phyloP scores from a whole-genome alignment of 441 rosid genomes.

The Theobroma grandiflorum region DNA sequence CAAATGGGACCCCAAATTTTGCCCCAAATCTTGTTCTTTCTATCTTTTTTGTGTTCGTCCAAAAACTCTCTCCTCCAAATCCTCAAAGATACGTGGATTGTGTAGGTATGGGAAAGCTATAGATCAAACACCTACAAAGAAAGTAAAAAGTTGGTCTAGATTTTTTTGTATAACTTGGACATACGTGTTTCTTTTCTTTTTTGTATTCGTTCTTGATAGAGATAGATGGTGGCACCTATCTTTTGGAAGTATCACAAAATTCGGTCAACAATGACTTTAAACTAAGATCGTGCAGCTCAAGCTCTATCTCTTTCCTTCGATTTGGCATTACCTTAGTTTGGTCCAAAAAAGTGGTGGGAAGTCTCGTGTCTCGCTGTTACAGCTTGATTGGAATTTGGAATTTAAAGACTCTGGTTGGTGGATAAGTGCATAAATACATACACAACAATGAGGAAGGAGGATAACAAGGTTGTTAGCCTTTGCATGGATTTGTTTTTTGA shows the following conservation, averaged over 20 bases:
- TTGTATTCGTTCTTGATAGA: neutral
- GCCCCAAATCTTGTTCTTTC: conserved; percentile 20
- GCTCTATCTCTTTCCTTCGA: neutral
- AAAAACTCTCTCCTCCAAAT: neutral
- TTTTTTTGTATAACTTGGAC: too few relatives aligned
- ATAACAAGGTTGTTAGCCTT: too few relatives aligned
- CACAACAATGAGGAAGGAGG: neutral
- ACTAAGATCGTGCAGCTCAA: neutral
- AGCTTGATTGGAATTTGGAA: neutral
- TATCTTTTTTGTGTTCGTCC: neutral
- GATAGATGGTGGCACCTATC: neutral
- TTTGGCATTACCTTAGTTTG: conserved; percentile 5
- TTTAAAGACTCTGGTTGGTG: neutral
- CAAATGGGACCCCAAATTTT: conserved; percentile 16
- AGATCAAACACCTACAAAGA: neutral
- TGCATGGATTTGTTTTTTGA: too few relatives aligned
- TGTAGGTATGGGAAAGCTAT: conserved; percentile 9
- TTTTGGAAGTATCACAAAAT: neutral
- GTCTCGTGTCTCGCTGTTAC: neutral
- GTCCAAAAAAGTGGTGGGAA: neutral
- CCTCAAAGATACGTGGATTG: neutral
- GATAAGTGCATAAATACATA: neutral
- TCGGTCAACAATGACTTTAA: neutral
- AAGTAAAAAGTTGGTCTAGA: neutral
- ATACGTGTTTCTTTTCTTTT: too few relatives aligned